Conservation (phyloP, 2,329 filamentous ascomycete species). For the Myotisia sp. region DNA sequence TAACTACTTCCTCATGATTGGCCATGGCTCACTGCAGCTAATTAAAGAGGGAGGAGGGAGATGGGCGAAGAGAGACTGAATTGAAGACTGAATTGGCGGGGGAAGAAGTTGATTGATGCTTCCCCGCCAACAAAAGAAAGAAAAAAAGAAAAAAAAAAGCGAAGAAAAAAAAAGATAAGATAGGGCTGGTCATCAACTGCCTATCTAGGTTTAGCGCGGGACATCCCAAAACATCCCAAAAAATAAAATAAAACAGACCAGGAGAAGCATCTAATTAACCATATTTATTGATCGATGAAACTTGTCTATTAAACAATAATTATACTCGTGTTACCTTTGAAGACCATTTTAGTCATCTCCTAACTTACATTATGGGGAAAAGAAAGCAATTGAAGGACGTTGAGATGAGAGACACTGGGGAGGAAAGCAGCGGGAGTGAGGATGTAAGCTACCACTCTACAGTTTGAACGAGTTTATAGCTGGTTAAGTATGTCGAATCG, state of each 20-base stretch:
- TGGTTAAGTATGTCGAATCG: background rate
- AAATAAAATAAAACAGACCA: background rate
- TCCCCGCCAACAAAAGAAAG: conserved; percentile 4
- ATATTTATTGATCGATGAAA: too few species aligned
- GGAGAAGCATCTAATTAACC: too few species aligned
- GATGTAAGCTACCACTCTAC: conserved; percentile 23
- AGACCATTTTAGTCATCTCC: too few species aligned
- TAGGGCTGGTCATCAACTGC: background rate
- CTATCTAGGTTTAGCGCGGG: conserved; percentile 8
- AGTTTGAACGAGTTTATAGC: too few species aligned
- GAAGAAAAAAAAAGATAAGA: conserved; percentile 2
- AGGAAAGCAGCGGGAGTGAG: conserved; percentile 27
- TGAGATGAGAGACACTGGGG: conserved; percentile 29
- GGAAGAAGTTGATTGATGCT: conserved; percentile 1
- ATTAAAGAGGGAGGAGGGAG: background rate
- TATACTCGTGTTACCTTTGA: too few species aligned
- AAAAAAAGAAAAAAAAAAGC: background rate
- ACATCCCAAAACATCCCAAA: background rate
- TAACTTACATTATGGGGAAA: conserved; percentile 36
- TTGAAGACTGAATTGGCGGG: conserved; percentile 4
- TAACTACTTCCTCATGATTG: conserved; percentile 13
- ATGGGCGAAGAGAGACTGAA: background rate
- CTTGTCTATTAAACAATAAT: too few species aligned
- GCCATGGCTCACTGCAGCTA: conserved; percentile 8
- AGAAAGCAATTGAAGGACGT: conserved; percentile 36